Conservation (phyloP, 169 alveolate genomes). For the Cryptosporidium canis region DNA sequence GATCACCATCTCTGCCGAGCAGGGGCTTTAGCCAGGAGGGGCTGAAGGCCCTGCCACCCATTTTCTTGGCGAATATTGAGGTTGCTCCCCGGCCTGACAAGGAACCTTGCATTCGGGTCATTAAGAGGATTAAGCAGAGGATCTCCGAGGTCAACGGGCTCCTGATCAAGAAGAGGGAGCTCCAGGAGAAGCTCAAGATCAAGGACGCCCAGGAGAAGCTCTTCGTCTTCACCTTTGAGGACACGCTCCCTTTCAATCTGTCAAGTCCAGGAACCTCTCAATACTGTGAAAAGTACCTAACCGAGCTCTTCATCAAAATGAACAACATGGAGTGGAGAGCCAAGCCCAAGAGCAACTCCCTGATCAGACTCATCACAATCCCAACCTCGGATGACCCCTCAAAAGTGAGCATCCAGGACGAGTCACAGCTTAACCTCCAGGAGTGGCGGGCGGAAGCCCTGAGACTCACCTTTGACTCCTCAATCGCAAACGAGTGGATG, state of each 20-base stretch:
- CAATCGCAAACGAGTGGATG: constrained; percentile 31
- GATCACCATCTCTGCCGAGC: background rate
- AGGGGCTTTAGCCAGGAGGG: background rate
- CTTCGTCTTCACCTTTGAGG: constrained; percentile 60
- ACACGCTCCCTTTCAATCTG: constrained; percentile 37
- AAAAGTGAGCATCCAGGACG: background rate
- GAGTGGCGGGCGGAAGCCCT: constrained; percentile 42
- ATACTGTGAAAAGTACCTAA: constrained; percentile 54
- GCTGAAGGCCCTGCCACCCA: constrained; percentile 34
- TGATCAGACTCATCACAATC: constrained; percentile 31
- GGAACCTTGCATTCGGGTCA: constrained; percentile 50
- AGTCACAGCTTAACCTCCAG: background rate
- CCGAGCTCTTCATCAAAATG: constrained; percentile 55
- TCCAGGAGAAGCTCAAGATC: constrained; percentile 12
- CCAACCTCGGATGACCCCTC: constrained; percentile 20
- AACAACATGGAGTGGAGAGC: constrained; percentile 70
- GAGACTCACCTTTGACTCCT: constrained; percentile 15
- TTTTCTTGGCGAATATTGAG: constrained; percentile 45
- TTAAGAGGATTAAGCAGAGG: constrained; percentile 60
- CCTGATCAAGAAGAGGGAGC: constrained; percentile 26
- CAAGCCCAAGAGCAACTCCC: constrained; percentile 17
- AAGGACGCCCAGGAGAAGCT: constrained; percentile 29
- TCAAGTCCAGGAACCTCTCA: background rate
- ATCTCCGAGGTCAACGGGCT: constrained; percentile 58
- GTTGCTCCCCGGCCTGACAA: constrained; percentile 64